Conservation (phyloP, 495 filamentous ascomycete species). For the Arthonia radiata region DNA sequence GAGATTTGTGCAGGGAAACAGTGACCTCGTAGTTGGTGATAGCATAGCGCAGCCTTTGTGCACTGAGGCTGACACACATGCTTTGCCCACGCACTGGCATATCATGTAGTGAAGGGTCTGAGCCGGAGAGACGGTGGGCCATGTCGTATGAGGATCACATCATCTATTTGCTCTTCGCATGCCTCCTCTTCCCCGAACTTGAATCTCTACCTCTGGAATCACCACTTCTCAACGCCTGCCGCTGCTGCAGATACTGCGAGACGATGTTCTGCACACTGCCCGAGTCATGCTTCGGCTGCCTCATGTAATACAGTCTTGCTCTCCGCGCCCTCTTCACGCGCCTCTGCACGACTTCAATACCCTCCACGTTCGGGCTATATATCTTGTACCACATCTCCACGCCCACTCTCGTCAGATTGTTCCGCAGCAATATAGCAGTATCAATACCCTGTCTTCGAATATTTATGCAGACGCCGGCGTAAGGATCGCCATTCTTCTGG, state of each 20-base stretch:
- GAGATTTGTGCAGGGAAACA: too few relatives aligned
- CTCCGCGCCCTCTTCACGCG: constrained; percentile 61
- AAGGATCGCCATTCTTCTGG: constrained; percentile 63
- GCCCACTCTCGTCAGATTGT: constrained; percentile 53
- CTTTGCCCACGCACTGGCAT: too few relatives aligned
- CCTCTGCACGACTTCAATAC: constrained; percentile 84
- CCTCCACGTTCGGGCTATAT: constrained; percentile 65
- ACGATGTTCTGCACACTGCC: constrained; percentile 51
- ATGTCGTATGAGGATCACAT: too few relatives aligned
- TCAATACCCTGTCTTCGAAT: constrained; percentile 70
- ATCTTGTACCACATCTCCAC: constrained; percentile 99
- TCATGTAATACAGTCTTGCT: constrained; percentile 77
- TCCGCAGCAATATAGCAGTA: constrained; percentile 60
- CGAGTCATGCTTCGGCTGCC: constrained; percentile 45
- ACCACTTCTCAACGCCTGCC: constrained; percentile 19
- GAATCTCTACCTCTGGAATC: constrained; percentile 1
- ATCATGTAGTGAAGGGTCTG: too few relatives aligned
- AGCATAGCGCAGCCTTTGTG: too few relatives aligned
- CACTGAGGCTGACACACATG: too few relatives aligned
- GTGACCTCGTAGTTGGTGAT: too few relatives aligned
- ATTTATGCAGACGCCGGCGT: constrained; percentile 63
- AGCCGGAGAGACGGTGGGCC: too few relatives aligned
- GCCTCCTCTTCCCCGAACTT: constrained; percentile 3
- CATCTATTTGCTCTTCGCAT: constrained; percentile 9
- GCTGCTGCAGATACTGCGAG: constrained; percentile 36